Base-by-base conservation (phyloP, 1,139 yeast species). In the Yamadazyma atmosphaerica region DNA sequence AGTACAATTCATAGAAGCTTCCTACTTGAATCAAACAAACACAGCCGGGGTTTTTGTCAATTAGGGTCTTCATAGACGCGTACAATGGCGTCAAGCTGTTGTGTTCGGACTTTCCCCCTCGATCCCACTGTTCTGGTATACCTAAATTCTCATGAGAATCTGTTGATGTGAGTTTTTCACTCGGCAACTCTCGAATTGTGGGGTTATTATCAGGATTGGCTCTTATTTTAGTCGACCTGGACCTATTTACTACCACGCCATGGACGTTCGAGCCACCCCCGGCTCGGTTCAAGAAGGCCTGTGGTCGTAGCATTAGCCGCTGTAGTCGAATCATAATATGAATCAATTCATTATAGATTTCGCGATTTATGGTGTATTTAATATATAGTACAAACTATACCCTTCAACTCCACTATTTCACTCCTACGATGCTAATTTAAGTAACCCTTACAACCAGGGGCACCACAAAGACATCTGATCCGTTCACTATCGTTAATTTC, bases 381-480 rank as follows among this genome's bases (percentile, higher is more conserved):
- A n/a, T n/a, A n/a, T n/a, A n/a, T n/a, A n/a, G n/a, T n/a, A n/a
- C n/a, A n/a, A n/a, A n/a, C n/a, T n/a, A n/a, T n/a, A n/a, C n/a
- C n/a, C n/a, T n/a, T n/a, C n/a, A n/a, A 19, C 22, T 19, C 22
- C 9, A 19, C 29, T 16, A 33, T 23, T 29, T n/a, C n/a, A n/a
- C n/a, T n/a, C n/a, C n/a, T n/a, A n/a, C n/a, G n/a, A n/a, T n/a
- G 32, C 43, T 62, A 90, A 58, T 90, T 90, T 50, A 92, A 74
- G 60, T 81, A 92, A 0, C 98, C 98, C 58, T 89, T 89, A 65
- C 98, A 92, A 0, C 87, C 89, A 1, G 89, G 81, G 0, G 97
- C 92, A 2, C 98, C 98, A 72, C 98, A 92, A 17, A 88, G 72
- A 67, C 98, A 92, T 16, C 89, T 82, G 44, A 92, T 83, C 46